Base-by-base conservation (phyloP, 148 eudicot species). In the Rhododendron mucronatum region DNA sequence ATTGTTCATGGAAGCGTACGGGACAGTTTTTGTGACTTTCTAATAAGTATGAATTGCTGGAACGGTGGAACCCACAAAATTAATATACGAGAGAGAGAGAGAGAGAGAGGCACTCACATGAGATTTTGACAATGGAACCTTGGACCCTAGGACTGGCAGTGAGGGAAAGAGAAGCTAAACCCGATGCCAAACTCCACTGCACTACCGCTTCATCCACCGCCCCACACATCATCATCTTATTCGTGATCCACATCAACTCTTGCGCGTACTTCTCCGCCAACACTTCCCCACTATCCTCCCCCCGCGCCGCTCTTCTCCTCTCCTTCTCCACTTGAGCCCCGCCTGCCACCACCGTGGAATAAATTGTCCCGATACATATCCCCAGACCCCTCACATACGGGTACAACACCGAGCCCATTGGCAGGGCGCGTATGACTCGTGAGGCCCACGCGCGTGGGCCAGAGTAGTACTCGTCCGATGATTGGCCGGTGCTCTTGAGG, bases 251-350 rank as follows among this genome's bases (percentile, higher is more conserved):
- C 78, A 86, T 73, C 30, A 89, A 74, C 82, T 89, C 90, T 14
- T 89, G 90, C 26, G 90, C 88, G 23, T 89, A 81, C 51, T 89
- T 89, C 88, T 89, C 90, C 13, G 90, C 88, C 75, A 39, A 33
- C 33, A 87, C 44, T 23, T 84, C 88, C 5, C 26, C 59, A 3
- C 28, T 55, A 6, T 78, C 78, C 76, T 69, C 86, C 18, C 50
- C 59, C n/a, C 39, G 28, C 6, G 57, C 65, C 6, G 41, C 65
- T 37, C 33, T 74, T 71, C 78, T 55, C 12, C 53, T 16, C 85
- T 61, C 45, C 55, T 84, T 84, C 78, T 35, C 57, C 28, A 10
- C 76, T 45, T 78, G 53, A 1, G 53, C 30, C 77, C 39, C 67
- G n/a, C 85, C 86, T 0, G 69, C 12, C 37, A 35, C 13, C 26